Percentiles rank a stretch among this genome's conserved stretches.
These are phyloP conservation scores for Boeremia lycopersici DNA, from an alignment of 2,329 filamentous ascomycete genomes.

Conservation along the genomic window DNA sequence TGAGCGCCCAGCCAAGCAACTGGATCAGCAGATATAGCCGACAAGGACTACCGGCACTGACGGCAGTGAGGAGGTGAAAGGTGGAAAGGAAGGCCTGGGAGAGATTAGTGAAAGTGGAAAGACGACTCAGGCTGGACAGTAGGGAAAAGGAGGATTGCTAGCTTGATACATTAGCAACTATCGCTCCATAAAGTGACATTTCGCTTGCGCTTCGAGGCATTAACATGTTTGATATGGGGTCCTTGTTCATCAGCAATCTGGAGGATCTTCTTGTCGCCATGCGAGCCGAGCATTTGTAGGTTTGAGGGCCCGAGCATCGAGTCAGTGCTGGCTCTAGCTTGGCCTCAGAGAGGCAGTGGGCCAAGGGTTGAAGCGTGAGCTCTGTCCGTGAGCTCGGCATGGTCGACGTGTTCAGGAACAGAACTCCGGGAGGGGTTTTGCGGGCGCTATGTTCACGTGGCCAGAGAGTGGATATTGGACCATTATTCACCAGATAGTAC, in stretches of 20 bases:
- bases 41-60: slow-evolving; percentile 44
- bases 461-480: not conserved
- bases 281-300: not conserved
- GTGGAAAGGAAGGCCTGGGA: slow-evolving; percentile 41
- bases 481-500: too few species aligned
- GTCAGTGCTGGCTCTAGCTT: not conserved
- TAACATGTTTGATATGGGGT: not conserved
- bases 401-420: slow-evolving; percentile 6
- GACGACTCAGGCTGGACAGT: slow-evolving; percentile 13
- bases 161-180: not conserved
- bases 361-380: not conserved
- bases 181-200: not conserved
- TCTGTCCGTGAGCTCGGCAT: not conserved
- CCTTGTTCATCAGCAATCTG: not conserved
- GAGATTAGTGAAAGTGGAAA: slow-evolving; percentile 21
- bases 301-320: not conserved
- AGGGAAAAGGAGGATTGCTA: not conserved
- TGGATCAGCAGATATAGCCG: slow-evolving; percentile 42
- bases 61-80: slow-evolving; percentile 33
- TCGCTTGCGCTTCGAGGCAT: not conserved
- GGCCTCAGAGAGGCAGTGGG: not conserved
- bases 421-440: slow-evolving; percentile 1
- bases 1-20: slow-evolving; percentile 48
- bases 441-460: not conserved
- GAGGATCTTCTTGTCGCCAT: slow-evolving; percentile 7